phyloP scores from a whole-genome alignment of 2,329 filamentous ascomycete species.

The Xylariales sp. region DNA sequence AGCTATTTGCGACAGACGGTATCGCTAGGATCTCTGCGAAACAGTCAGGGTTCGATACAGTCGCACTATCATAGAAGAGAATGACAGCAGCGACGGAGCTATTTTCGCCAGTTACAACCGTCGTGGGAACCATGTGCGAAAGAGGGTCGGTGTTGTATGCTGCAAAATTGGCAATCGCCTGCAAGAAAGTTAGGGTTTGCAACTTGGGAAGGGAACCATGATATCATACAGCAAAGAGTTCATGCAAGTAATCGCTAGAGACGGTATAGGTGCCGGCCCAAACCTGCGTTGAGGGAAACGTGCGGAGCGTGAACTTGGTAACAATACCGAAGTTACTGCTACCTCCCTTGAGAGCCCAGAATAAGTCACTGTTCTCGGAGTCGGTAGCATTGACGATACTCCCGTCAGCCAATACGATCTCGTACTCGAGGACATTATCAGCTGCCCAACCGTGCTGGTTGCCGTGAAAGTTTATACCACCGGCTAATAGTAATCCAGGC shows the following conservation, averaged over 20 bases:
- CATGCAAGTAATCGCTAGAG: constrained; percentile 13
- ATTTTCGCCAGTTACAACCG: constrained; percentile 15
- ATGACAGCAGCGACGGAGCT: constrained; percentile 28
- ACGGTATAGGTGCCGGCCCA: constrained; percentile 18
- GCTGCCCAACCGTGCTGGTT: constrained; percentile 7
- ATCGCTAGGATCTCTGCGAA: constrained; percentile 32
- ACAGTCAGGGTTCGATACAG: constrained; percentile 23
- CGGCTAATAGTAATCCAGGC: constrained; percentile 12
- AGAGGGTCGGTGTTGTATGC: constrained; percentile 18
- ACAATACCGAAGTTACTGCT: constrained; percentile 9
- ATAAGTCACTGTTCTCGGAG: constrained; percentile 4
- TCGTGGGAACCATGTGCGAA: constrained; percentile 19
- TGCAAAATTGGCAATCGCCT: constrained; percentile 19
- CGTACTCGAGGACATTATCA: constrained; percentile 7
- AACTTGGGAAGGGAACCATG: neutral
- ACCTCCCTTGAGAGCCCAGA: constrained; percentile 9
- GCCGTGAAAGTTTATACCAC: constrained; percentile 12
- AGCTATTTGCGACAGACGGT: constrained; percentile 26
- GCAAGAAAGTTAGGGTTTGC: neutral
- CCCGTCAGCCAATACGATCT: constrained; percentile 8
- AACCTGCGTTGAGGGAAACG: neutral
- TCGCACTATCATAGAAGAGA: constrained; percentile 32
- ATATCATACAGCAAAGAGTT: constrained; percentile 14
- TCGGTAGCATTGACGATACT: constrained; percentile 4
- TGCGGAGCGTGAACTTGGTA: constrained; percentile 6